Conservation (phyloP, 345 rosid species). For the Eucalyptus sp. region DNA sequence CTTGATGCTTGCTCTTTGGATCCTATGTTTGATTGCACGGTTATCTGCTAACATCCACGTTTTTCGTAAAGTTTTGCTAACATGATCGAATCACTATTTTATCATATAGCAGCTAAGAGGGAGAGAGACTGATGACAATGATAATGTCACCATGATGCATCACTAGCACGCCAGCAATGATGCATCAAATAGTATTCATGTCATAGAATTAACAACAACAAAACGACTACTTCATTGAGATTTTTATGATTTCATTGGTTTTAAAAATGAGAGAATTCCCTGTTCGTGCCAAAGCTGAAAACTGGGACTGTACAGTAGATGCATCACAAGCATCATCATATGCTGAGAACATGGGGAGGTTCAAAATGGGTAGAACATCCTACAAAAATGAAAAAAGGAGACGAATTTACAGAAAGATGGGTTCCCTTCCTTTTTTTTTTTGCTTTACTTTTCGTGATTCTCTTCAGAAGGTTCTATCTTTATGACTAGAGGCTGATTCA, state of each 20-base stretch:
- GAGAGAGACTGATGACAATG: not conserved
- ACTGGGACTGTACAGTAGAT: not conserved
- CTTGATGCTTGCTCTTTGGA: not conserved
- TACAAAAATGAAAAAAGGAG: not conserved
- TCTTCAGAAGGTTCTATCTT: constrained; percentile 51
- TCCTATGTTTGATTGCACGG: not conserved
- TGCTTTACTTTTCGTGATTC: constrained; percentile 13
- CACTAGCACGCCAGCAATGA: not conserved
- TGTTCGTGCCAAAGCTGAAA: not conserved
- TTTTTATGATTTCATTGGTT: not conserved
- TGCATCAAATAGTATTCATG: not conserved
- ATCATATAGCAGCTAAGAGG: not conserved
- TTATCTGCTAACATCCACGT: not conserved
- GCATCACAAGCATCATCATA: not conserved
- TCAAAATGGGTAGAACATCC: not conserved
- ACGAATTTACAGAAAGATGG: constrained; percentile 22
- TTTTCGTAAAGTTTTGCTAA: not conserved
- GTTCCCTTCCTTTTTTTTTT: not conserved
- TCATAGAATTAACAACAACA: not conserved
- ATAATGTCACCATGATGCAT: not conserved
- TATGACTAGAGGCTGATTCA: constrained; percentile 63
- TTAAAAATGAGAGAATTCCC: not conserved
- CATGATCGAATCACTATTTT: not conserved
- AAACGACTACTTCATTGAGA: not conserved
- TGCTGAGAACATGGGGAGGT: not conserved